Percentiles rank a stretch among this genome's conserved stretches.
Conservation (phyloP, 1,284 basidiomycete species). For the Stygiomarasmius scandens region DNA sequence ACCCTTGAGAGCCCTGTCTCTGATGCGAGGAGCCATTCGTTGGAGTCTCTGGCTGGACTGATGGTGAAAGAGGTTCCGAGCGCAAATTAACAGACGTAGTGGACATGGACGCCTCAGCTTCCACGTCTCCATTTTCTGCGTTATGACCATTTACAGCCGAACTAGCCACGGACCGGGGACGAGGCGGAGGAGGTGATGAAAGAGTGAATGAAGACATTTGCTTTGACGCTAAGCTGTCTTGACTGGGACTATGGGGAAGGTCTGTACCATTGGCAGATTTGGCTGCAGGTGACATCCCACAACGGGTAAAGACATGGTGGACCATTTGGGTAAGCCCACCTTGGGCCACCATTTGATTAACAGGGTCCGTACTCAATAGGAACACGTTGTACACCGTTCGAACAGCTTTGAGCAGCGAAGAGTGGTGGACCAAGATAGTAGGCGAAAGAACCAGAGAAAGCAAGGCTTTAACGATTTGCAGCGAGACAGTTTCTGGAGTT, state of each 20-base stretch:
- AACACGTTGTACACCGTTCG: slow-evolving; percentile 98
- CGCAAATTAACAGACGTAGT: slow-evolving; percentile 3
- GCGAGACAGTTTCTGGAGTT: slow-evolving; percentile 85
- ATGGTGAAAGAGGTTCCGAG: neutral
- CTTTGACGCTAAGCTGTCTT: slow-evolving; percentile 20
- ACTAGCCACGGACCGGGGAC: neutral
- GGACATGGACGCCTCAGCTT: slow-evolving; percentile 2
- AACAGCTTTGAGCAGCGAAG: slow-evolving; percentile 90
- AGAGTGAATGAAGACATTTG: slow-evolving; percentile 14
- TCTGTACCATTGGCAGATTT: slow-evolving; percentile 7
- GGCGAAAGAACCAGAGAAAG: slow-evolving; percentile 86
- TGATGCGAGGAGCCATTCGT: slow-evolving; percentile 1
- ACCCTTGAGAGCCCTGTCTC: slow-evolving; percentile 7
- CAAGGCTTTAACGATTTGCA: slow-evolving; percentile 95
- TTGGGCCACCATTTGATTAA: slow-evolving; percentile 96
- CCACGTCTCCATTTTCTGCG: neutral
- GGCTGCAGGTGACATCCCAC: slow-evolving; percentile 39
- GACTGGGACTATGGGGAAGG: slow-evolving; percentile 14
- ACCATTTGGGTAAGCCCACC: slow-evolving; percentile 97
- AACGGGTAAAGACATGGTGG: slow-evolving; percentile 89
- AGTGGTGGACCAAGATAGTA: slow-evolving; percentile 89
- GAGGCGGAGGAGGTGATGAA: slow-evolving; percentile 9
- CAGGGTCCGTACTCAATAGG: slow-evolving; percentile 83
- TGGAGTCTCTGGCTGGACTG: neutral
- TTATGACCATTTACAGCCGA: slow-evolving; percentile 2